Conservation (phyloP, 148 eudicot species). For the Polygonum aviculare region DNA sequence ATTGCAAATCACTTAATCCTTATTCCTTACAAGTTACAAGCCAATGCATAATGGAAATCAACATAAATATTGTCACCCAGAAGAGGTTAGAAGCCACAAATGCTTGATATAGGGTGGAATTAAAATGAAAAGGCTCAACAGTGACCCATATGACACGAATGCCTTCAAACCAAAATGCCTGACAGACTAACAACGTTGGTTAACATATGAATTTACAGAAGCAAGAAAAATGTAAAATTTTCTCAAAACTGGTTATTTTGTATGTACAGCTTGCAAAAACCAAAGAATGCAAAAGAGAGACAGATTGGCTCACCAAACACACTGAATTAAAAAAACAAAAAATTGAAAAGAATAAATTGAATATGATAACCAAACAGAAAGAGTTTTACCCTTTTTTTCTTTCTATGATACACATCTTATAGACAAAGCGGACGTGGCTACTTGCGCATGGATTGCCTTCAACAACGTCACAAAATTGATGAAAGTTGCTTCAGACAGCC, state of each 20-base stretch:
- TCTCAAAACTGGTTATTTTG: neutral
- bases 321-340: neutral
- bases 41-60: no score
- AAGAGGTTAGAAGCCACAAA: no score
- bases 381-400: conserved; percentile 10
- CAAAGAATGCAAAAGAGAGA: neutral
- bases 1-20: no score
- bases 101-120: neutral
- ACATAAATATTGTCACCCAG: no score
- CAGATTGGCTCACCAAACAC: neutral
- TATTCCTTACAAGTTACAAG: no score
- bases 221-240: neutral
- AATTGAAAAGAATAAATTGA: conserved; percentile 8
- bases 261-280: conserved; percentile 7
- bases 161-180: neutral
- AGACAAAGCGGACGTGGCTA: conserved; percentile 21
- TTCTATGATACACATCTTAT: conserved; percentile 25
- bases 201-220: neutral
- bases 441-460: conserved; percentile 46
- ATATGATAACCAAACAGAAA: neutral
- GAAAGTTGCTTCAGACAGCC: conserved; percentile 41
- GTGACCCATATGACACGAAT: neutral
- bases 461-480: conserved; percentile 41
- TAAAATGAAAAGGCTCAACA: neutral
- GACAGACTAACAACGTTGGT: neutral